These are phyloP conservation scores for Cordyceps farinosa DNA, from an alignment of 2,329 filamentous ascomycete species.

Conservation along the genomic window DNA sequence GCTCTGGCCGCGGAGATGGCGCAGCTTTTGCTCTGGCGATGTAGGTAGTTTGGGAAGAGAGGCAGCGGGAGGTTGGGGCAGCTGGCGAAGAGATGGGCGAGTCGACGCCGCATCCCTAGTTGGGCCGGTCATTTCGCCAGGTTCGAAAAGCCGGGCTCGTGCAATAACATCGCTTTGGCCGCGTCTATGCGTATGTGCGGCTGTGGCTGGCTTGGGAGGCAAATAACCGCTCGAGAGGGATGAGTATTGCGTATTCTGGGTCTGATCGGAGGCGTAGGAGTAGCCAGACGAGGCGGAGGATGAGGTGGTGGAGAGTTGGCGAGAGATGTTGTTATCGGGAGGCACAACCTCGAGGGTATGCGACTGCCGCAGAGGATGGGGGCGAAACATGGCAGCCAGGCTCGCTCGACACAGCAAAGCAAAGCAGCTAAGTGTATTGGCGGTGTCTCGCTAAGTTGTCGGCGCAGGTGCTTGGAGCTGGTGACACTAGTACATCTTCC, in stretches of 20 bases:
- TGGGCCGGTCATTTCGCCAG: slow-evolving; percentile 40
- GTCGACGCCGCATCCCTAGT: slow-evolving; percentile 56
- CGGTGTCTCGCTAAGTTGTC: slow-evolving; percentile 21
- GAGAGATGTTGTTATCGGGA: slow-evolving; percentile 43
- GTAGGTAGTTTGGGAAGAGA: slow-evolving; percentile 35
- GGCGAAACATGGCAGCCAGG: slow-evolving; percentile 38
- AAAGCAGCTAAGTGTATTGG: slow-evolving; percentile 41
- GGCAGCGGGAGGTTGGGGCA: slow-evolving; percentile 61
- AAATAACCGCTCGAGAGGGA: slow-evolving; percentile 61
- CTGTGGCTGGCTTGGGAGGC: slow-evolving; percentile 30
- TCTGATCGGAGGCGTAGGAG: slow-evolving; percentile 58
- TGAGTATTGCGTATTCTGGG: slow-evolving; percentile 61
- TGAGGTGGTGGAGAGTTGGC: slow-evolving; percentile 67
- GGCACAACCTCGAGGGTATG: slow-evolving; percentile 44
- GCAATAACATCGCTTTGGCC: slow-evolving; percentile 68
- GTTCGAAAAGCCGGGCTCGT: slow-evolving; percentile 48
- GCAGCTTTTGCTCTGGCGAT: slow-evolving; percentile 33
- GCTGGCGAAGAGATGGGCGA: slow-evolving; percentile 72
- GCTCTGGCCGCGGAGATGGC: slow-evolving; percentile 54
- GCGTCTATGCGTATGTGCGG: slow-evolving; percentile 56
- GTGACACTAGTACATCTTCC: slow-evolving; percentile 18
- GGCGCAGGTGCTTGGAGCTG: slow-evolving; percentile 20
- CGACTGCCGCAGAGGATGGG: slow-evolving; percentile 56
- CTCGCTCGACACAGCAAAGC: neutral
- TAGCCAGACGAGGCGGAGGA: slow-evolving; percentile 69